phyloP scores from a whole-genome alignment of 768 basidiomycete genomes.

The Xerocomus potaroensis region DNA sequence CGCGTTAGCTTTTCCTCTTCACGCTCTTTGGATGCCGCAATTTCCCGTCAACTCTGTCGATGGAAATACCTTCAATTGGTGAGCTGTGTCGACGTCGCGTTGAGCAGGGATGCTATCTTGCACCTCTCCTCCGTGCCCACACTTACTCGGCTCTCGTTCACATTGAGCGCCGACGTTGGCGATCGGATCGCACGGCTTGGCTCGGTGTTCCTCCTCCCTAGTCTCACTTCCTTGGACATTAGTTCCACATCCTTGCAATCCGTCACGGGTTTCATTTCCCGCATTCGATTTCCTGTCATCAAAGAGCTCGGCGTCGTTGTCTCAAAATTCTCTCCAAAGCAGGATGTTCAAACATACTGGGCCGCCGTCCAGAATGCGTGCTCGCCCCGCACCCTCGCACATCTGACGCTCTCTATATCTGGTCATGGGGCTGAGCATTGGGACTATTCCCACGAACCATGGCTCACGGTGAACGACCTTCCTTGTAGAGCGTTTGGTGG shows the following conservation, averaged over 20 bases:
- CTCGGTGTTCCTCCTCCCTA: not conserved
- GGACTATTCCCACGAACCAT: not conserved
- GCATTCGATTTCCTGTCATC: not conserved
- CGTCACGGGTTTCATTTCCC: no score
- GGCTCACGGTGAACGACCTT: not conserved
- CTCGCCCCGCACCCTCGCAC: not conserved
- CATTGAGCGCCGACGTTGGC: not conserved
- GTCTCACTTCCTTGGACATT: no score
- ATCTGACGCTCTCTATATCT: not conserved
- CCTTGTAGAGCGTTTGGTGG: not conserved
- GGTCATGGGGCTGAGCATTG: no score
- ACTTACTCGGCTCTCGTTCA: not conserved
- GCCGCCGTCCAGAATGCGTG: not conserved
- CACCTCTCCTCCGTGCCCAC: not conserved
- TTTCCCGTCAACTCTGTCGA: not conserved
- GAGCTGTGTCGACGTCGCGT: not conserved
- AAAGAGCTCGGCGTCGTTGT: not conserved
- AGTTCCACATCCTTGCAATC: no score
- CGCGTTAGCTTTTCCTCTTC: not conserved
- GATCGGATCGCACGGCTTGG: not conserved
- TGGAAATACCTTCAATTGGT: not conserved
- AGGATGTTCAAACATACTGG: not conserved
- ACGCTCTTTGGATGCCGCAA: not conserved
- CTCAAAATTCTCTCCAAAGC: not conserved
- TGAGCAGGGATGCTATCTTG: not conserved